Evolutionary conservation across 2,329 filamentous ascomycete genomes (phyloP).

Genomic region (Trichoderma sp.): DNA sequence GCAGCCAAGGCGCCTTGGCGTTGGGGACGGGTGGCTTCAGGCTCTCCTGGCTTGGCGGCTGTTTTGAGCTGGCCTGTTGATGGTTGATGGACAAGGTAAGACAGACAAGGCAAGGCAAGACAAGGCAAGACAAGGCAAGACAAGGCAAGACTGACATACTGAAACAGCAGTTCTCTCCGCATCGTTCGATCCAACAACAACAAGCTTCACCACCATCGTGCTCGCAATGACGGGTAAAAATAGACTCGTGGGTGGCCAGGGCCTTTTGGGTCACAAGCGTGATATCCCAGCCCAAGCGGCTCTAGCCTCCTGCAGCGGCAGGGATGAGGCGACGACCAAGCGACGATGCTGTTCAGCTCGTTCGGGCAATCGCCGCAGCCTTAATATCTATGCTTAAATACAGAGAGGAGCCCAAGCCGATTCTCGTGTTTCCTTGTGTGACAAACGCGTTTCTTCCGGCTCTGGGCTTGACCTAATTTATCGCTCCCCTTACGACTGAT

Average conservation of each 20-base stretch:
- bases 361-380: slow-evolving; percentile 16
- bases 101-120: not conserved
- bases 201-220: not conserved
- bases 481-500: not conserved
- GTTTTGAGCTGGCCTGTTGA: not conserved
- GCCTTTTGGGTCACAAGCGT: not conserved
- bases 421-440: not conserved
- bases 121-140: not conserved
- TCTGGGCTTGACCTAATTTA: not conserved
- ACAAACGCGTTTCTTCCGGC: not conserved
- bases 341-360: slow-evolving; percentile 10
- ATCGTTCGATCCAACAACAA: not conserved
- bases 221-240: not conserved
- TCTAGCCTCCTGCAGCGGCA: slow-evolving; percentile 17
- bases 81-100: not conserved
- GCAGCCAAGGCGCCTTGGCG: not conserved
- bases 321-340: slow-evolving; percentile 6
- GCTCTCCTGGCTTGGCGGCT: not conserved
- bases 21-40: not conserved
- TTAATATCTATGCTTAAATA: slow-evolving; percentile 23
- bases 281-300: slow-evolving; percentile 11
- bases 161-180: not conserved
- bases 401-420: not conserved
- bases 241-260: slow-evolving; percentile 14
- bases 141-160: not conserved